Conservation (phyloP, 257 asterid species). For the Solanum lycopersicoides region DNA sequence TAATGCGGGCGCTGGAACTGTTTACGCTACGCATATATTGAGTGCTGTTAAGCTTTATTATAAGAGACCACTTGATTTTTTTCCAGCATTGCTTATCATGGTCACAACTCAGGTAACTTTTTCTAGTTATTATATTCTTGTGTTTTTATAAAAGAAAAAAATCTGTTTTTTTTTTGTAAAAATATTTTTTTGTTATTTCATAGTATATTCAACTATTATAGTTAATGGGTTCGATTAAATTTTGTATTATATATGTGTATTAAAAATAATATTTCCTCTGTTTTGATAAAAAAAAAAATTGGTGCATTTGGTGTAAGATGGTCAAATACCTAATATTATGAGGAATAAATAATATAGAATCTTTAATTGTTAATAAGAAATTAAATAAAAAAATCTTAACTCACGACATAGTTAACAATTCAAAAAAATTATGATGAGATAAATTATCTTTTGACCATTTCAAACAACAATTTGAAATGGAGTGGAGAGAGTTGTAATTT, state of each 20-base stretch:
- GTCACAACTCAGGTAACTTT: conserved; percentile 39
- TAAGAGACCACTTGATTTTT: conserved; percentile 14
- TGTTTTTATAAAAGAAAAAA: not conserved
- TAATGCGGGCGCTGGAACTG: conserved; percentile 35
- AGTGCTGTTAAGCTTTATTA: conserved; percentile 38
- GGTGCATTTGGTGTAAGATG: not conserved
- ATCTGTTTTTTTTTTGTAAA: not conserved
- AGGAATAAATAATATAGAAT: no score
- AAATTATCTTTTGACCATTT: not conserved
- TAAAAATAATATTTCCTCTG: not conserved
- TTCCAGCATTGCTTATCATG: conserved; percentile 29
- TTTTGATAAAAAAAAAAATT: no score
- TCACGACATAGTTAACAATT: no score
- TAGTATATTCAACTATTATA: not conserved
- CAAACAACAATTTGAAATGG: not conserved
- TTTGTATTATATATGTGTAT: not conserved
- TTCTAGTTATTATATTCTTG: not conserved
- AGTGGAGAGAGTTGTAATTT: not conserved
- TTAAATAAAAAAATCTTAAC: no score
- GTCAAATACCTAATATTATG: not conserved
- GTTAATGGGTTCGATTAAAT: not conserved
- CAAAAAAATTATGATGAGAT: not conserved
- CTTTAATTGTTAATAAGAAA: no score
- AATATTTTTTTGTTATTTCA: not conserved
- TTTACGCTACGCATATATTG: conserved; percentile 42